Evolutionary conservation across 139 green algal genomes (phyloP).

Genomic region (Haematococcus sp.): DNA sequence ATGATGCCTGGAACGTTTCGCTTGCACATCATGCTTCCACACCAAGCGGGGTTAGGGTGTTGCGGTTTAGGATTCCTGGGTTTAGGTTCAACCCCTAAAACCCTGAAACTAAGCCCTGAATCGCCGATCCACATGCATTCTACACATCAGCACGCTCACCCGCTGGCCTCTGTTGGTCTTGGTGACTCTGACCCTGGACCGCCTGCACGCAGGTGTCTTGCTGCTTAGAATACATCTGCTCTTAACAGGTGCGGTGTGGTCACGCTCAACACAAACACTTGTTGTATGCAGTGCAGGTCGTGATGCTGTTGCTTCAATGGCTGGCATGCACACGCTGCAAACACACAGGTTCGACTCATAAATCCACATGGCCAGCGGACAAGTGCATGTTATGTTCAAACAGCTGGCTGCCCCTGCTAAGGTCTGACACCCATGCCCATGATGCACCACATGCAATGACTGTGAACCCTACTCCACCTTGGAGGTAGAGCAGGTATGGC

Average conservation of each 20-base stretch:
- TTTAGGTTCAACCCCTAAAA: too few species aligned
- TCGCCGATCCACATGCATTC: too few species aligned
- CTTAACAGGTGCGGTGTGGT: neutral
- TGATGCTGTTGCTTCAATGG: neutral
- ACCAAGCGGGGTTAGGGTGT: too few species aligned
- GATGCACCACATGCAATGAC: neutral
- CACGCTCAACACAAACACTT: neutral
- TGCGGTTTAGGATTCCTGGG: too few species aligned
- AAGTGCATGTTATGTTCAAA: neutral
- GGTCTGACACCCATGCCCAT: neutral
- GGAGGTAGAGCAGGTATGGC: conserved; percentile 81
- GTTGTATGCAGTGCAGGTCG: neutral
- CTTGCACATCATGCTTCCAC: too few species aligned
- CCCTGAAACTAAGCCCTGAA: too few species aligned
- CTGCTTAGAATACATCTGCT: neutral
- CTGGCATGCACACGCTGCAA: neutral
- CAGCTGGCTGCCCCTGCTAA: neutral
- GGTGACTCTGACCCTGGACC: conserved; percentile 85
- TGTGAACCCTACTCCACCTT: conserved; percentile 48
- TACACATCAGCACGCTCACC: conserved; percentile 85
- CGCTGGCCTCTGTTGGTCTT: conserved; percentile 57
- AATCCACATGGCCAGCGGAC: too few species aligned
- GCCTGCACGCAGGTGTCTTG: conserved; percentile 39
- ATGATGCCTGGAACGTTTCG: too few species aligned
- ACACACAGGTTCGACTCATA: neutral